phyloP scores from a whole-genome alignment of 2,329 filamentous ascomycete species.

The Paramyrothecium sp. region DNA sequence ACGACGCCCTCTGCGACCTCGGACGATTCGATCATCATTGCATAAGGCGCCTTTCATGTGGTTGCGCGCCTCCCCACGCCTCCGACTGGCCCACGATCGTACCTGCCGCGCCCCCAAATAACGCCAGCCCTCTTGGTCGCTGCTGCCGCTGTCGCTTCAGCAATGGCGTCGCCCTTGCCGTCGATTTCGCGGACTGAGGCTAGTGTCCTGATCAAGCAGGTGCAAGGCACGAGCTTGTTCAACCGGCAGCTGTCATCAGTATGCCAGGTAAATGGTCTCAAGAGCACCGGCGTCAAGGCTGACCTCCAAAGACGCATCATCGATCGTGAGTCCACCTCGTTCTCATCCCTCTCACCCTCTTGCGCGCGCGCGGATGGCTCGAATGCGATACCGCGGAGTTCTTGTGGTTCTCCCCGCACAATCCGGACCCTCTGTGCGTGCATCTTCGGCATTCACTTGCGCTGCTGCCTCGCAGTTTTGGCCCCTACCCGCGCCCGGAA shows the following conservation, averaged over 20 bases:
- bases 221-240: constrained; percentile 43
- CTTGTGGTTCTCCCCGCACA: no score
- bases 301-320: constrained; percentile 77
- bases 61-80: background rate
- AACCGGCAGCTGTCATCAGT: constrained; percentile 72
- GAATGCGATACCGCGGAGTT: constrained; percentile 4
- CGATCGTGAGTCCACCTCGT: constrained; percentile 56
- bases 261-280: constrained; percentile 70
- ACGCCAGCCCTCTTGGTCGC: no score
- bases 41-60: background rate
- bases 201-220: constrained; percentile 40
- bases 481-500: background rate
- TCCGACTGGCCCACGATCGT: background rate
- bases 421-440: no score
- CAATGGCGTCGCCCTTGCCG: constrained; percentile 22
- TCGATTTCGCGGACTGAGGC: constrained; percentile 40
- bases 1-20: no score
- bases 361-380: background rate
- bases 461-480: background rate
- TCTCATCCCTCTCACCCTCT: constrained; percentile 2
- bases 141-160: background rate
- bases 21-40: no score
- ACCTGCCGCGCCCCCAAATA: background rate
- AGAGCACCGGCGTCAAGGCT: constrained; percentile 81
- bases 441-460: background rate